Conservation (phyloP, 805 yeast genomes). For the Tetrapisispora pingtungensis region DNA sequence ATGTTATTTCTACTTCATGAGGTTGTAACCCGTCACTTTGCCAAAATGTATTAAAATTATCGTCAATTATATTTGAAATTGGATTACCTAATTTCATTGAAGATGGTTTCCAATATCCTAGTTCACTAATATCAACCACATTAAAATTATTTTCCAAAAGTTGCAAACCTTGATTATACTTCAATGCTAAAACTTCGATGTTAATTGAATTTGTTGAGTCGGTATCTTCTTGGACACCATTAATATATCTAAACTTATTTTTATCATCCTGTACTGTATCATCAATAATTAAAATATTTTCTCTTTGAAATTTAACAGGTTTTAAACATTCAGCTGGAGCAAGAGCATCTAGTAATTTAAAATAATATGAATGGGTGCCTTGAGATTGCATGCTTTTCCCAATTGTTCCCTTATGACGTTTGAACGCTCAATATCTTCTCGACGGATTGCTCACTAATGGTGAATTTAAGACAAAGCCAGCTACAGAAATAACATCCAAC, state of each 20-base stretch:
- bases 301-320: not conserved
- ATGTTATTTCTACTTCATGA: conserved; percentile 69
- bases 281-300: conserved; percentile 4
- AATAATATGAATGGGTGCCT: not conserved
- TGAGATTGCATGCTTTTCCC: not conserved
- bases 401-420: too few species aligned
- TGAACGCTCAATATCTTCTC: too few species aligned
- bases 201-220: conserved; percentile 14
- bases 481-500: too few species aligned
- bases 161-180: conserved; percentile 18
- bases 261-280: conserved; percentile 9
- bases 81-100: conserved; percentile 68
- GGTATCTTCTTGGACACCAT: conserved; percentile 9
- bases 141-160: conserved; percentile 30
- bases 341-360: not conserved
- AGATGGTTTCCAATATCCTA: conserved; percentile 80
- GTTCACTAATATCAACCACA: conserved; percentile 62
- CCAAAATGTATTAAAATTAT: conserved; percentile 71
- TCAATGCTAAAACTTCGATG: conserved; percentile 8
- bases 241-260: conserved; percentile 9
- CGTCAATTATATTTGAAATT: conserved; percentile 60
- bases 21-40: conserved; percentile 93
- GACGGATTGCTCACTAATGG: too few species aligned
- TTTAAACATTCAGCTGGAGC: not conserved
- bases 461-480: too few species aligned